A percentile compares a stretch with the other conserved stretches of the same genome.
phyloP scores from a whole-genome alignment of 495 filamentous ascomycete species.

The Aspergillus affinis region DNA sequence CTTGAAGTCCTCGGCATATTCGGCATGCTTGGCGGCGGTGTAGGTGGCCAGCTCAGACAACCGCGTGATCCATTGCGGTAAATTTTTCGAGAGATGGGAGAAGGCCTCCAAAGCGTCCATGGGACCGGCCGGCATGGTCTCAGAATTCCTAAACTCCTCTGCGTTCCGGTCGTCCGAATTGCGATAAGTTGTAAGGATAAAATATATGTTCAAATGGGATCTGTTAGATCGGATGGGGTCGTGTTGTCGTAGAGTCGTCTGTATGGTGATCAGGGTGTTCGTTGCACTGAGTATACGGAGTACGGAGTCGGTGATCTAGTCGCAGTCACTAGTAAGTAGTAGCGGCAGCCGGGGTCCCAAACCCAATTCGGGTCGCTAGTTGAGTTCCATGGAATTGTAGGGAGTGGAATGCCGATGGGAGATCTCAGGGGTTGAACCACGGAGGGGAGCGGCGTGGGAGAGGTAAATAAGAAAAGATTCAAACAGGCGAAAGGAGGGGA shows the following conservation, averaged over 20 bases:
- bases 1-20: conserved; percentile 53
- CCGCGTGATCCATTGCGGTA: conserved; percentile 66
- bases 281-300: background rate
- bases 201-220: background rate
- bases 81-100: conserved; percentile 51
- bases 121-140: conserved; percentile 19
- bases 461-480: conserved; percentile 9
- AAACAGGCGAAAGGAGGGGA: conserved; percentile 15
- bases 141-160: background rate
- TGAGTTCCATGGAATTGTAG: conserved; percentile 16
- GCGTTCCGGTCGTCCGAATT: background rate
- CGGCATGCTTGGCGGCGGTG: conserved; percentile 66
- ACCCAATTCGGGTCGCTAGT: conserved; percentile 5
- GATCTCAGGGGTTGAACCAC: background rate
- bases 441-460: background rate
- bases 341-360: conserved; percentile 4
- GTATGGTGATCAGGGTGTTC: background rate
- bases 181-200: background rate
- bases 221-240: background rate
- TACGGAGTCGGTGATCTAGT: background rate
- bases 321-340: background rate
- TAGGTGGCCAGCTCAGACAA: conserved; percentile 69
- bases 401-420: background rate
- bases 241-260: conserved; percentile 5
- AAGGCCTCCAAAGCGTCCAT: conserved; percentile 67